Base-by-base conservation (phyloP, 2,329 filamentous ascomycete species). In the Colletotrichum chlorophyti region DNA sequence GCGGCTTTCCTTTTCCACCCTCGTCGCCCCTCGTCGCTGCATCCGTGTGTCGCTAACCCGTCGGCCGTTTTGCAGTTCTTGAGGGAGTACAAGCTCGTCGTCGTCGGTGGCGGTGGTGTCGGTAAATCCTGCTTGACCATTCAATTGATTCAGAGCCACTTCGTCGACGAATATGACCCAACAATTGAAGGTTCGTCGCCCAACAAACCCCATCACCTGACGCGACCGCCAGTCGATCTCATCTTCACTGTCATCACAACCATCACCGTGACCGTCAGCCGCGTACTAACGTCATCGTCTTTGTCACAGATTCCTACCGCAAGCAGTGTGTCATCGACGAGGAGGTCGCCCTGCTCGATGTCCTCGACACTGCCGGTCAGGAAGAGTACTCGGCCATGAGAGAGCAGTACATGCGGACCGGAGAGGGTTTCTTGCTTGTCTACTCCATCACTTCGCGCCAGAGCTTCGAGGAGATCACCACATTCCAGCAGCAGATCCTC, bases 321-420 rank as follows among this genome's bases (percentile, higher is more conserved):
- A 99, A 99, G 89, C 95, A 98, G 84, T 98, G 95, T 76, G 89
- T 97, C 68, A 96, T 99, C 75, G 95, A 99, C 74, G 95, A 98
- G 69, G 95, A 99, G 79, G 93, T 97, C 66, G 95, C 95, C 48
- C 86, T 99, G 61, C 90, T 99, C 76, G 95, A 99, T 76, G 95
- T 99, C 64, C 89, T 98, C 74, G 95, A 99, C 77, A 99, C 95
- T 52, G 95, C 95, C 63, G 95, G 95, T 60, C 95, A 99, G 77
- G 95, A 99, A 79, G 95, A 99, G 80, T 99, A 98, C 82, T 97
- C 93, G 55, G 95, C 95, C 51, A 98, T 99, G 95, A 86, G 95
- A 73, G 95, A 99, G 82, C 95, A 98, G 80, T 99, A 98, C 84
- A 99, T 99, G 94, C 89, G 95, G 70, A 98, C 94, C 21, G 95